A percentile compares a stretch with the other conserved stretches of the same genome.
Conservation (phyloP, 1,284 basidiomycete species). For the Earliella scabrosa region DNA sequence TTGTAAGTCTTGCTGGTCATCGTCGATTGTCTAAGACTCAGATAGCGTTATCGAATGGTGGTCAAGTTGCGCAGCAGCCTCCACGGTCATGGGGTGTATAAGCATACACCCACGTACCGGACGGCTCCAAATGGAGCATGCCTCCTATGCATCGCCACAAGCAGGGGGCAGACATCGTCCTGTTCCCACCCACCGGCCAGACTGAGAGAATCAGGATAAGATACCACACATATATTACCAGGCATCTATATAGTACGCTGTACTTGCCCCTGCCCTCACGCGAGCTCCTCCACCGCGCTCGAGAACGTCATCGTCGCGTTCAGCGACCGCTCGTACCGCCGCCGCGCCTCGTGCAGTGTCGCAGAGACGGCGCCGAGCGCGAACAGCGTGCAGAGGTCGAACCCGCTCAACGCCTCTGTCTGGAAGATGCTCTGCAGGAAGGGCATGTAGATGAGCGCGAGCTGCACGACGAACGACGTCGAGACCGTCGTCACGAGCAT, state of each 20-base stretch:
- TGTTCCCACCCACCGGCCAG: too few species aligned
- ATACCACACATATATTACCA: conserved; percentile 12
- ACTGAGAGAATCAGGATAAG: not conserved
- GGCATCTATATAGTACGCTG: conserved; percentile 11
- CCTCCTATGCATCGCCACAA: not conserved
- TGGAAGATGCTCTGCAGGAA: conserved; percentile 94
- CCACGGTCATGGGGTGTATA: conserved; percentile 8
- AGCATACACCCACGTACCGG: not conserved
- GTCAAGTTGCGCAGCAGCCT: too few species aligned
- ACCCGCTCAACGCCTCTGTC: conserved; percentile 75
- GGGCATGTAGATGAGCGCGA: conserved; percentile 89
- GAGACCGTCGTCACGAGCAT: conserved; percentile 91
- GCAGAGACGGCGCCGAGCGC: conserved; percentile 75
- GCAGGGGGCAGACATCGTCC: too few species aligned
- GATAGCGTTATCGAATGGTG: not conserved
- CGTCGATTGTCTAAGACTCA: not conserved
- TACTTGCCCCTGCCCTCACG: conserved; percentile 31
- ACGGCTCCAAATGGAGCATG: not conserved
- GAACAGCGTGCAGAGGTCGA: conserved; percentile 78
- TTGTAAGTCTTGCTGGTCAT: conserved; percentile 5
- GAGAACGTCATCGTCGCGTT: conserved; percentile 42
- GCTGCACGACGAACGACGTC: conserved; percentile 82
- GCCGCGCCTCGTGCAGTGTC: conserved; percentile 78
- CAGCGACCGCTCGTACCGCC: conserved; percentile 73
- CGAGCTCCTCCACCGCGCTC: conserved; percentile 45